These are phyloP conservation scores for Nematocida homosporus DNA, from an alignment of 371 early-diverging fungal genomes.

Conservation along the genomic window DNA sequence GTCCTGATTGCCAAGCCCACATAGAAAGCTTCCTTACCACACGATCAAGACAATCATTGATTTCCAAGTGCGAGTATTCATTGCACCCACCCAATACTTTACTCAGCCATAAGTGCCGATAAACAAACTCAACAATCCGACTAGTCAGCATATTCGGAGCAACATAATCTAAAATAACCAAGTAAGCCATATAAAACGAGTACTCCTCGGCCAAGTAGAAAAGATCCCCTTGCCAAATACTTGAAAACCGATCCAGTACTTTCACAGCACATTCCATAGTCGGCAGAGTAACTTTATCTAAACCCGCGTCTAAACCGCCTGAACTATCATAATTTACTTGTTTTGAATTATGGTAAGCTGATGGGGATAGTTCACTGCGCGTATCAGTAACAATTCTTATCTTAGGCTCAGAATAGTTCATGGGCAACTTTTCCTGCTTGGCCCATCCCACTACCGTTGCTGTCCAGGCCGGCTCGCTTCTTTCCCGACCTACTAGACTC, in stretches of 20 bases:
- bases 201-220: not conserved
- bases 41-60: no score
- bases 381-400: no score
- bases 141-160: not conserved
- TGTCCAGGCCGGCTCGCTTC: not conserved
- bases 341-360: no score
- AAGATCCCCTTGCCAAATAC: not conserved
- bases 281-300: not conserved
- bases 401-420: no score
- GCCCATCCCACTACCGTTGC: not conserved
- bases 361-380: no score
- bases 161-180: constrained; percentile 14
- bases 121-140: not conserved
- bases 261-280: not conserved
- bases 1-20: no score
- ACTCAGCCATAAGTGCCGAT: not conserved
- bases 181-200: constrained; percentile 20
- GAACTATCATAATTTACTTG: no score
- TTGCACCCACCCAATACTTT: no score
- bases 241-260: constrained; percentile 2
- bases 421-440: not conserved
- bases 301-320: no score
- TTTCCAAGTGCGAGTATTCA: no score
- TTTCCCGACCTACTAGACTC: not conserved
- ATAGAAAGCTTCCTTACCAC: no score